Base-by-base conservation (phyloP, 768 basidiomycete genomes). In the Serpula lacrymans region DNA sequence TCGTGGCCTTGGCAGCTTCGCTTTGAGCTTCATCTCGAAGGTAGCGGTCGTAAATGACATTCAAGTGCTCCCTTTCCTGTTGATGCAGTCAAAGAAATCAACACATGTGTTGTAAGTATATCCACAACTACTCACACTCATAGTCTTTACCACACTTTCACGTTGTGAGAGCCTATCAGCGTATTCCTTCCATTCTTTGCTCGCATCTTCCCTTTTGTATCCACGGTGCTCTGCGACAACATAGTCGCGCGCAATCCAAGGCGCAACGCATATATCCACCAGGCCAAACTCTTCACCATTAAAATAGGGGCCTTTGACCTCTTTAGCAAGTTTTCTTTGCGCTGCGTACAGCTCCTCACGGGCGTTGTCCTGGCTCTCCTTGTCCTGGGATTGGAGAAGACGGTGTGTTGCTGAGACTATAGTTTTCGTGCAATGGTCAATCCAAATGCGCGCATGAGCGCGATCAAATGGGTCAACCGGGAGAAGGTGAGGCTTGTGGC, bases 11-110 rank as follows among this genome's bases (percentile, higher is more conserved):
- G 0, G 76, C 76, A 22, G 67, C 70, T 37, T 73, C 74, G 43
- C 74, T 72, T 53, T 75, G 69, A 2, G 76, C 71, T 47, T 79
- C 75, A 48, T 83, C 70, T 6, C 69, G 68, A 28, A 82, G 60
- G 53, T 79, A 83, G 3, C 78, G 69, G 6, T 63, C 70, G 44
- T 75, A 76, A 1, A 81, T 72, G 35, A 66, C 67, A 4, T 59
- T 56, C 32, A 72, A 68, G 50, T 80, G 69, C 28, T 69, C 58
- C 48, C 49, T 49, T 20, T 70, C 65, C 68, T 68, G 40, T 7
- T 37, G 13, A 8, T 18, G 26, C 6, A 12, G 17, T 11, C n/a
- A 10, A 37, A 12, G 16, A 17, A 13, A 26, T 8, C 18, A 39
- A 32, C 21, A 7, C 11, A 17, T n/a, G n/a, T n/a, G 21, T 16